A percentile compares a stretch with the other conserved stretches of the same genome.
Evolutionary conservation across 768 basidiomycete species (phyloP).

Genomic region (Mycena indigotica): DNA sequence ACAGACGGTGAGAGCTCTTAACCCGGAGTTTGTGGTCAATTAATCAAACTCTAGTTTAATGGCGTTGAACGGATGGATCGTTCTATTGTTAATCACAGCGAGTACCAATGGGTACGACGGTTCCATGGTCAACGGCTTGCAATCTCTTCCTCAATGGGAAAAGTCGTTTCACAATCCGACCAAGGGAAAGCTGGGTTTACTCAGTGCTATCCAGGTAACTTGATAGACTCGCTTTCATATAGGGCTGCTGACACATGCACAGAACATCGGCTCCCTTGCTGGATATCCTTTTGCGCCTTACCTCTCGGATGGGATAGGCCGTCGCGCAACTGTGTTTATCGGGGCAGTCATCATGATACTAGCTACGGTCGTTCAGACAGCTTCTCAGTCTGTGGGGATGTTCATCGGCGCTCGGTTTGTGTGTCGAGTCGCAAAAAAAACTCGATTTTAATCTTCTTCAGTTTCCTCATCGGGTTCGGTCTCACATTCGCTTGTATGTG

Average conservation of each 20-base stretch:
- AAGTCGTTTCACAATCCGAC: conserved; percentile 46
- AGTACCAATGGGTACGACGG: conserved; percentile 56
- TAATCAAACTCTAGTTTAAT: too few relatives aligned
- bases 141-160: conserved; percentile 52
- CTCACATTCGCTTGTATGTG: conserved; percentile 39
- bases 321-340: conserved; percentile 44
- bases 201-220: conserved; percentile 50
- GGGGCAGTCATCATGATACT: conserved; percentile 49
- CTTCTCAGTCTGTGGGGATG: conserved; percentile 18
- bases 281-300: conserved; percentile 53
- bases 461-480: conserved; percentile 44
- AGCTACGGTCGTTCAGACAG: conserved; percentile 44
- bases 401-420: conserved; percentile 36
- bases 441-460: neutral
- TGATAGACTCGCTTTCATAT: neutral
- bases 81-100: conserved; percentile 71
- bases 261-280: conserved; percentile 51
- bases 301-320: conserved; percentile 47
- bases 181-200: conserved; percentile 44
- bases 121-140: conserved; percentile 57
- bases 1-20: too few relatives aligned
- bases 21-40: too few relatives aligned
- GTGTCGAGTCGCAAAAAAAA: neutral
- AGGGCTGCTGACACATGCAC: conserved; percentile 27
- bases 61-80: conserved; percentile 67